These are phyloP conservation scores for Penicillium crustosum DNA, from an alignment of 2,329 filamentous ascomycete species.

Conservation along the genomic window DNA sequence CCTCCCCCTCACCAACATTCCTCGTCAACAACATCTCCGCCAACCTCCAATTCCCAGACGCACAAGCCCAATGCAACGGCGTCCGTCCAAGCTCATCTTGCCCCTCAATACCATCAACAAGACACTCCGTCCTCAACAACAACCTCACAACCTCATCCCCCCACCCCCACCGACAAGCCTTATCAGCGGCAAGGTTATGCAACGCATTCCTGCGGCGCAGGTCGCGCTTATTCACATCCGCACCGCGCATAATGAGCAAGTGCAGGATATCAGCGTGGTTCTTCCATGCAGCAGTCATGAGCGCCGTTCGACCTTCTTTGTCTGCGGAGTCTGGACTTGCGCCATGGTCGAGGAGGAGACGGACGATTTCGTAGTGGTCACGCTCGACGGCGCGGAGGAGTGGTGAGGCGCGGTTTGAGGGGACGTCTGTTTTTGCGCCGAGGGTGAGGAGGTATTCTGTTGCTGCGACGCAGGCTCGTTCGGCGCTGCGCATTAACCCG, in stretches of 20 bases:
- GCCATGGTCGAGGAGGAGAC: constrained; percentile 42
- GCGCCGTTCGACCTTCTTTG: constrained; percentile 46
- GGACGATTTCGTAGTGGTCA: constrained; percentile 46
- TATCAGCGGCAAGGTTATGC: constrained; percentile 48
- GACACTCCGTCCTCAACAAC: constrained; percentile 41
- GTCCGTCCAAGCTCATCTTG: constrained; percentile 52
- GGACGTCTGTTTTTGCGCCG: constrained; percentile 41
- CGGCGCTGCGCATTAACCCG: constrained; percentile 43
- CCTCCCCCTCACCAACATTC: constrained; percentile 11
- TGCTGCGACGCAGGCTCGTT: constrained; percentile 36
- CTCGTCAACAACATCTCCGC: constrained; percentile 49
- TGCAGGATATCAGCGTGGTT: constrained; percentile 43
- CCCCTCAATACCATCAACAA: constrained; percentile 42
- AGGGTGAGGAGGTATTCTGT: constrained; percentile 39
- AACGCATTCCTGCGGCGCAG: constrained; percentile 34
- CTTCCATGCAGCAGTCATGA: constrained; percentile 48
- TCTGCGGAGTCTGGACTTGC: constrained; percentile 40
- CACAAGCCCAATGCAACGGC: constrained; percentile 59
- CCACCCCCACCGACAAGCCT: constrained; percentile 47
- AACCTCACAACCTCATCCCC: constrained; percentile 46
- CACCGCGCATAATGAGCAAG: constrained; percentile 38
- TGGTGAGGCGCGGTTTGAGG: constrained; percentile 33
- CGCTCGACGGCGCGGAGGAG: constrained; percentile 42
- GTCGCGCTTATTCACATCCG: constrained; percentile 39
- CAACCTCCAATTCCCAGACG: constrained; percentile 54